phyloP scores from a whole-genome alignment of 805 yeast genomes.

The Kuraishia capsulata region DNA sequence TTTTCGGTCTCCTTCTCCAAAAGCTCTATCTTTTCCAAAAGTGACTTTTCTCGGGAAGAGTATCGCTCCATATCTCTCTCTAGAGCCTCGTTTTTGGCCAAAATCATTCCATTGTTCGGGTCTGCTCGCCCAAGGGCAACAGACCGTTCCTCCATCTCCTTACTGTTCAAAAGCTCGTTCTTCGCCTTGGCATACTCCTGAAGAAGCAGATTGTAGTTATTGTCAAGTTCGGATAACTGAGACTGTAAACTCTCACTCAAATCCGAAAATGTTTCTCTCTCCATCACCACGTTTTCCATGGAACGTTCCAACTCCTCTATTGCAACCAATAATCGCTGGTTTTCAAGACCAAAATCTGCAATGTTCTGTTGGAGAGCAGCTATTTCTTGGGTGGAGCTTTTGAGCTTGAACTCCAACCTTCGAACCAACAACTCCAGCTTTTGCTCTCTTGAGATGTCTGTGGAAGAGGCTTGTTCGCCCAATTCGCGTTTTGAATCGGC shows the following conservation, averaged over 20 bases:
- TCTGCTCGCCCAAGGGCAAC: constrained; percentile 7
- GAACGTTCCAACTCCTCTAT: constrained; percentile 15
- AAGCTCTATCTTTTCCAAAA: constrained; percentile 3
- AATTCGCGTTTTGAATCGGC: constrained; percentile 3
- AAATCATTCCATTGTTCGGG: constrained; percentile 3
- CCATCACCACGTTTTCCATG: constrained; percentile 27
- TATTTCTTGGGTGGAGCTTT: constrained; percentile 20
- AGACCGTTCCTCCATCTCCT: constrained; percentile 26
- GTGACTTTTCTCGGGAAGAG: constrained; percentile 8
- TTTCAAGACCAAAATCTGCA: constrained; percentile 17
- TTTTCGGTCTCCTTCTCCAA: constrained; percentile 7
- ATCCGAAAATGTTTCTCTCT: constrained; percentile 31
- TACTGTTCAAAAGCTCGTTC: constrained; percentile 27
- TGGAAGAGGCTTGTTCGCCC: neutral
- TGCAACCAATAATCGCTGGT: constrained; percentile 15
- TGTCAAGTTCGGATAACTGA: constrained; percentile 19
- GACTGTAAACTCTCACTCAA: constrained; percentile 20
- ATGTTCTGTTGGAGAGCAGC: constrained; percentile 16
- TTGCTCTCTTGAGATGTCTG: neutral
- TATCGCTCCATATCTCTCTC: constrained; percentile 10
- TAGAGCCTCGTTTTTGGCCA: constrained; percentile 2
- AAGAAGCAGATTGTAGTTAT: constrained; percentile 21
- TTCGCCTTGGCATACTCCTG: constrained; percentile 22
- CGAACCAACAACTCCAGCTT: constrained; percentile 24
- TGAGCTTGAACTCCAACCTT: constrained; percentile 37